Base-by-base conservation (phyloP, 192 early-diverging fungal species). In the Coemansia biformis region DNA sequence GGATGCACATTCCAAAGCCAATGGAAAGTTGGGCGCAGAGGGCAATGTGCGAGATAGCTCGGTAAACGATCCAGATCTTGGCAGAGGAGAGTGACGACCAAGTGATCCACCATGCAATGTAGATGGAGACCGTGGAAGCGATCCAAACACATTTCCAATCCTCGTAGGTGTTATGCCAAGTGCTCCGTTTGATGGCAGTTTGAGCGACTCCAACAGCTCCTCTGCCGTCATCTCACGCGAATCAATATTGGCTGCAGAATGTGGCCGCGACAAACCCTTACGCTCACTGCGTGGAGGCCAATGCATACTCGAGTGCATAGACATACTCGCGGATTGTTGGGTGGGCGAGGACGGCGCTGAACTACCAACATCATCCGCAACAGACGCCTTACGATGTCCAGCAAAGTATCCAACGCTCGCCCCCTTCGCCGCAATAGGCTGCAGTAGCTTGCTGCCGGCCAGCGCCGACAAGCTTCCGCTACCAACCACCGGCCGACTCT, bases 161-260 rank as follows among this genome's bases (percentile, higher is more conserved):
- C n/a, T n/a, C n/a, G n/a, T n/a, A n/a, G n/a, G n/a, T n/a, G n/a
- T n/a, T n/a, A n/a, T n/a, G 34, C 50, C 24, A 4, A 54, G 9
- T 1, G 30, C 26, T 8, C 24, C n/a, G 26, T 38, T 31, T 10
- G 56, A 12, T n/a, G 69, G 70, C 22, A 74, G 55, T 31, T 66
- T 66, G 9, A 74, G 54, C 24, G 70, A 65, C 43, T 74, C 63
- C 18, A 74, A 43, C 15, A 74, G 59, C 35, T 74, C 38, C 35
- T 74, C 70, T 19, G 70, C 49, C 4, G 70, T 74, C 58, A 74
- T 64, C 13, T 57, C 60, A 14, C 44, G 47, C 13, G 50, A 30
- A 22, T 58, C 58, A 1, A 52, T n/a, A 18, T 38, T 29, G 9
- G 43, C 33, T 5, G 31, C 37, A 3, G 62, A 65, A 11, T 43